phyloP scores from a whole-genome alignment of 1,139 yeast species.

The Pneumocystis carinii region DNA sequence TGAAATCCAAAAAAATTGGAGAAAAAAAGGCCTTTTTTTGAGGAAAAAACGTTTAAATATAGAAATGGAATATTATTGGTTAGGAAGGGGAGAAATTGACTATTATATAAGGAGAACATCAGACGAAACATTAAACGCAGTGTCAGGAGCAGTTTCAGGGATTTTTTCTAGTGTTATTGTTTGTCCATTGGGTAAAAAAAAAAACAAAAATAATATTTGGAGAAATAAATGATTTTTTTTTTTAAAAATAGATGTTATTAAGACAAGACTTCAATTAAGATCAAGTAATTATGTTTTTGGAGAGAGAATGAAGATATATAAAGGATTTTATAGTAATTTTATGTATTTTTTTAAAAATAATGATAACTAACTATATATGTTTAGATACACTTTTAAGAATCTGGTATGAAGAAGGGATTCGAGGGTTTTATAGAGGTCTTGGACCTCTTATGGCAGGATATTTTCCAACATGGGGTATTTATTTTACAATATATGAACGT shows the following conservation, averaged over 20 bases:
- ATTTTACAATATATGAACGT: slow-evolving; percentile 75
- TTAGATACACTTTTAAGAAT: slow-evolving; percentile 44
- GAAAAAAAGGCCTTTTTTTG: background rate
- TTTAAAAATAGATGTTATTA: slow-evolving; percentile 59
- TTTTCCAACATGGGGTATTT: slow-evolving; percentile 95
- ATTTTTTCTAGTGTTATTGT: slow-evolving; percentile 78
- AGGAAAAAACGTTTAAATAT: background rate
- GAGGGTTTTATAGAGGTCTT: slow-evolving; percentile 79
- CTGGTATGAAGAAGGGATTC: slow-evolving; percentile 46
- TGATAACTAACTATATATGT: slow-evolving; percentile 9
- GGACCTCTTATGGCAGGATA: slow-evolving; percentile 86
- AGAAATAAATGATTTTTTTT: background rate
- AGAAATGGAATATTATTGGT: background rate
- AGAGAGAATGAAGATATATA: background rate
- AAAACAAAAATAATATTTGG: background rate
- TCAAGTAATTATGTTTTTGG: slow-evolving; percentile 24
- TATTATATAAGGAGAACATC: slow-evolving; percentile 11
- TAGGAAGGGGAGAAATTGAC: background rate
- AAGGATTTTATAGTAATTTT: slow-evolving; percentile 21
- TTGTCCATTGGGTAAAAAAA: slow-evolving; percentile 40
- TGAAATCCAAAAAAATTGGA: background rate
- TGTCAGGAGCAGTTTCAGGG: slow-evolving; percentile 85
- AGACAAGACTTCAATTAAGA: slow-evolving; percentile 89
- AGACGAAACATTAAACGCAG: slow-evolving; percentile 39
- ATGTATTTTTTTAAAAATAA: slow-evolving; percentile 8